Conservation (phyloP, 768 basidiomycete genomes). For the Porphyrellus cyaneotinctus region DNA sequence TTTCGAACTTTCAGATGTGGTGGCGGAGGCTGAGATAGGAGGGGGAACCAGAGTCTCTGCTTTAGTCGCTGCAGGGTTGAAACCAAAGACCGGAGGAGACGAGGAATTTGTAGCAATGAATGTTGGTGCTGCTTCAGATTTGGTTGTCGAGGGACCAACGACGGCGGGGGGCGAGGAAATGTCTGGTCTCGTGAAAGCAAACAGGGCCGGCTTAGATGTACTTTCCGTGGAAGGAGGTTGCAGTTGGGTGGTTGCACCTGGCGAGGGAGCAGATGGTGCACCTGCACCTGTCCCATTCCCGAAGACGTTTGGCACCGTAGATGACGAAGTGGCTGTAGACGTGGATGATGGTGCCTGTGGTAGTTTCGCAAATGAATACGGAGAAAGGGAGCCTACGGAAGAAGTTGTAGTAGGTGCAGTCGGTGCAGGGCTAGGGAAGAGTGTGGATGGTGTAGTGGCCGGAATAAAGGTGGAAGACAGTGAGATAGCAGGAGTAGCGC, state of each 20-base stretch:
- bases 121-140: constrained; percentile 16
- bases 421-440: constrained; percentile 3
- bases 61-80: constrained; percentile 11
- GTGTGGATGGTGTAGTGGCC: constrained; percentile 14
- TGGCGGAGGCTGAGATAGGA: not conserved
- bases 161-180: constrained; percentile 18
- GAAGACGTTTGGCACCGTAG: constrained; percentile 30
- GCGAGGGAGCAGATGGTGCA: constrained; percentile 1
- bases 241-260: constrained; percentile 5
- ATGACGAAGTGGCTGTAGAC: constrained; percentile 1
- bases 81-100: constrained; percentile 2
- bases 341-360: constrained; percentile 7
- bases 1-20: constrained; percentile 9
- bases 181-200: constrained; percentile 17
- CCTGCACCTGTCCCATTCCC: constrained; percentile 23
- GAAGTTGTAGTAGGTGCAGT: constrained; percentile 10
- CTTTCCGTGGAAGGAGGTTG: constrained; percentile 7
- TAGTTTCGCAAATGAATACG: constrained; percentile 18
- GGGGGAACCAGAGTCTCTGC: not conserved
- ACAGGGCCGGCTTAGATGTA: constrained; percentile 9
- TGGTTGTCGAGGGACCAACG: constrained; percentile 5
- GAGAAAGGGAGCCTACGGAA: constrained; percentile 8
- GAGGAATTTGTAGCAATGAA: constrained; percentile 12
- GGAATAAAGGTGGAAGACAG: constrained; percentile 25
- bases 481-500: constrained; percentile 22